Evolutionary conservation across 257 asterid genomes (phyloP).

Genomic region (Ophiorrhiza pumila): DNA sequence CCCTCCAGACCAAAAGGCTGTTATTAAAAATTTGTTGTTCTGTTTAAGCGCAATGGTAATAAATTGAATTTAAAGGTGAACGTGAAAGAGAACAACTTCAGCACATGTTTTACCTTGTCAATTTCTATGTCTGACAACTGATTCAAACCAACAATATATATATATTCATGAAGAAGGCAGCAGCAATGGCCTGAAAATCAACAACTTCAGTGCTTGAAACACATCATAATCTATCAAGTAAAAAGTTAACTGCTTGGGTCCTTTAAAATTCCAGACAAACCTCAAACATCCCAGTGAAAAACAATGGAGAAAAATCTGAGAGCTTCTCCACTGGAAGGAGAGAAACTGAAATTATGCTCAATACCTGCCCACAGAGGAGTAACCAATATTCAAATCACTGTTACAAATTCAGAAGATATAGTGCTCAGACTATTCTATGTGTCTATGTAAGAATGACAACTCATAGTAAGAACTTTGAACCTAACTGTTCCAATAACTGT

Average conservation of each 20-base stretch:
- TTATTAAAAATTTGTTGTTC: not conserved
- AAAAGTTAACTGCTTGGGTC: not conserved
- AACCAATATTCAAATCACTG: constrained; percentile 16
- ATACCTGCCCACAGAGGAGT: constrained; percentile 57
- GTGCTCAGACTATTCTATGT: not conserved
- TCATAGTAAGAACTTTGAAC: constrained; percentile 19
- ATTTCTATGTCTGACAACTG: constrained; percentile 80
- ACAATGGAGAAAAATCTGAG: constrained; percentile 69
- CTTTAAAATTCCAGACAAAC: constrained; percentile 30
- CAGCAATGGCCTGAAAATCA: constrained; percentile 63
- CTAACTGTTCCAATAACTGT: constrained; percentile 89
- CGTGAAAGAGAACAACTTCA: not conserved
- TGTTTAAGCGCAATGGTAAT: not conserved
- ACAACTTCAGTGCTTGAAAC: constrained; percentile 5
- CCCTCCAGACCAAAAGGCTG: not conserved
- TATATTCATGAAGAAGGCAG: constrained; percentile 81
- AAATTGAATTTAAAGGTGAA: not conserved
- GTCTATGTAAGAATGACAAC: not conserved
- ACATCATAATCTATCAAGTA: constrained; percentile 5
- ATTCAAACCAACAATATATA: constrained; percentile 78
- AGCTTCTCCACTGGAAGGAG: constrained; percentile 74
- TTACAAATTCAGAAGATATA: constrained; percentile 2
- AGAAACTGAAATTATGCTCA: constrained; percentile 88
- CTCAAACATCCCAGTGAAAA: constrained; percentile 66
- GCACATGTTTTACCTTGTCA: constrained; percentile 57